Base-by-base conservation (phyloP, 805 yeast species). In the Lipomyces spencermartinsiae region DNA sequence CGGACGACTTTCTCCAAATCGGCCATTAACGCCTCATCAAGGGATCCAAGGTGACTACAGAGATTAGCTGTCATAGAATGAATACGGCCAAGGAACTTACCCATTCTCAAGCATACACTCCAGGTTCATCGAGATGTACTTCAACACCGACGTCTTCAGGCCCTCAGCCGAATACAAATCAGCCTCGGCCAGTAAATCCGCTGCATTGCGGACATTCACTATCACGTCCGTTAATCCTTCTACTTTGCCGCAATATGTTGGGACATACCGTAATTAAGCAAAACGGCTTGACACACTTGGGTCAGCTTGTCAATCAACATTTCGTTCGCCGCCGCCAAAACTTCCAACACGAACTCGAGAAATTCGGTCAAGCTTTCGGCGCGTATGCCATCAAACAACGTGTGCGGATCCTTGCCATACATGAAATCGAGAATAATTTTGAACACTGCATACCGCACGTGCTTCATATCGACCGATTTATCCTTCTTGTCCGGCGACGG, bases 91-190 rank as follows among this genome's bases (percentile, higher is more conserved):
- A 57, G 25, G 29, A 56, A 29, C 67, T 12, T 29, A 65, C 70
- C 70, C 78, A 29, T 87, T 88, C 63, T 86, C 84, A 43, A 92
- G 78, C 16, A 91, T 73, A 2, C 86, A 74, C 37, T 88, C 92
- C 64, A 90, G 78, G 75, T 92, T 91, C 70, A 85, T 83, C 71
- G 85, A 87, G 12, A 91, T 81, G 72, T 85, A 90, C 88, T 92
- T 88, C 33, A 88, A 79, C 74, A 97, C 86, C 63, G 86, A 84
- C 61, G 83, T 81, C 68, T 86, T 81, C 49, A 93, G 76, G 71
- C 88, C 85, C 12, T 78, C 76, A 6, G 92, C 90, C 25, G 83
- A 77, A 59, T 83, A 78, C 22, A 78, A 73, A 58, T 83, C 83
- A 0, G 96, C 83, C 73, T 87, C 87, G 12, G 83, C 78, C 14